A percentile compares a stretch with the other conserved stretches of the same genome.
phyloP scores from a whole-genome alignment of 768 basidiomycete species.

The Gelatoporia subvermispora region DNA sequence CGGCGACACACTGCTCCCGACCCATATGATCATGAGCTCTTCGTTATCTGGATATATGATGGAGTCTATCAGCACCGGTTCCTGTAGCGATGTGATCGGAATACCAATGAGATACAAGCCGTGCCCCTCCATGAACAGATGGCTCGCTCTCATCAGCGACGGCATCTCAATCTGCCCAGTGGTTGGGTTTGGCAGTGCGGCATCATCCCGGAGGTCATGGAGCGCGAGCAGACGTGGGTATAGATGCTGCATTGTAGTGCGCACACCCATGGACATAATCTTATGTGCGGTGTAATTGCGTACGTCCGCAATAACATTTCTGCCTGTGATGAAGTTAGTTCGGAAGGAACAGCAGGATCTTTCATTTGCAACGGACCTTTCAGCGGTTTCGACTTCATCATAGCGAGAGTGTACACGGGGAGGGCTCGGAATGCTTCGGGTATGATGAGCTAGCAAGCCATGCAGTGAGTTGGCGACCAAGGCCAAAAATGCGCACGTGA shows the following conservation, averaged over 20 bases:
- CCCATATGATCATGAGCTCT: constrained; percentile 84
- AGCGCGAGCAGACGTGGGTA: constrained; percentile 88
- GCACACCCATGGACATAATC: constrained; percentile 65
- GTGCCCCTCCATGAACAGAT: constrained; percentile 83
- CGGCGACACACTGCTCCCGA: constrained; percentile 78
- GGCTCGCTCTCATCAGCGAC: constrained; percentile 72
- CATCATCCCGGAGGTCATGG: constrained; percentile 72
- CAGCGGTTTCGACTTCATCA: constrained; percentile 88
- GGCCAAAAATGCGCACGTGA: not conserved
- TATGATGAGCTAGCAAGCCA: constrained; percentile 68
- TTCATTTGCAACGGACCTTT: constrained; percentile 55
- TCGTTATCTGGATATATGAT: constrained; percentile 81
- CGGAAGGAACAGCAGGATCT: not conserved
- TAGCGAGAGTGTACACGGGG: constrained; percentile 73
- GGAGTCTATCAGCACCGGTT: not conserved
- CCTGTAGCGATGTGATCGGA: constrained; percentile 1
- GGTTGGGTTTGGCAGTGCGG: constrained; percentile 60
- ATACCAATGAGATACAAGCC: constrained; percentile 92
- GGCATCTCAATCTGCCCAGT: constrained; percentile 65
- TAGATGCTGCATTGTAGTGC: constrained; percentile 67
- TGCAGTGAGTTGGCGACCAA: not conserved
- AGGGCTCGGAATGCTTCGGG: constrained; percentile 90
- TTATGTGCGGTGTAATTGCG: constrained; percentile 82
- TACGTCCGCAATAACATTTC: constrained; percentile 89
- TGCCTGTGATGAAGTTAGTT: constrained; percentile 41